Evolutionary conservation across 192 early-diverging fungal genomes (phyloP).

Genomic region (Podila verticillata): DNA sequence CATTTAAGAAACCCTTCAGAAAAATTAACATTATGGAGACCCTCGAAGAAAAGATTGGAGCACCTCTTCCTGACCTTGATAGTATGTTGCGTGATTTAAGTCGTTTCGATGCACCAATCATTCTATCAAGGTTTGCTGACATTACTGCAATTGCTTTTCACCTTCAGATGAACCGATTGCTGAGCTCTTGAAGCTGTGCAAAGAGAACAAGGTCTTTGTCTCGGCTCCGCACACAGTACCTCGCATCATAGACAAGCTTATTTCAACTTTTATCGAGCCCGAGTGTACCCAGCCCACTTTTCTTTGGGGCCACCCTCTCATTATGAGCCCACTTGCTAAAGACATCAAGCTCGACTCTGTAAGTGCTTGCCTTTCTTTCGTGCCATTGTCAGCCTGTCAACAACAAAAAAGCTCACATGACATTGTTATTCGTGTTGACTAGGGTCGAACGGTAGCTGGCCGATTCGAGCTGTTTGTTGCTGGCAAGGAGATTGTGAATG

Average conservation of each 20-base stretch:
- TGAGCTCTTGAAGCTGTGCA: constrained; percentile 42
- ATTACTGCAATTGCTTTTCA: neutral
- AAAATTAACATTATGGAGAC: constrained; percentile 65
- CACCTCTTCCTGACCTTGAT: constrained; percentile 55
- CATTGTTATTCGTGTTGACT: neutral
- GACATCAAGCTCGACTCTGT: constrained; percentile 45
- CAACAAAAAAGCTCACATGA: neutral
- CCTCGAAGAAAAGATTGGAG: constrained; percentile 53
- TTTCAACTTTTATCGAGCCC: constrained; percentile 79
- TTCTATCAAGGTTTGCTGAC: neutral
- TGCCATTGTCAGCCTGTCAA: neutral
- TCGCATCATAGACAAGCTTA: constrained; percentile 77
- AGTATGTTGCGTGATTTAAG: constrained; percentile 10
- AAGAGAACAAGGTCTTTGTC: constrained; percentile 42
- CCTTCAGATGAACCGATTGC: constrained; percentile 23
- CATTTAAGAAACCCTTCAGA: constrained; percentile 64
- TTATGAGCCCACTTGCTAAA: constrained; percentile 87
- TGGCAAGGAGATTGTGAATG: constrained; percentile 83
- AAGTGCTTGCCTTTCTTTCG: neutral
- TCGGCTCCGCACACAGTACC: constrained; percentile 69
- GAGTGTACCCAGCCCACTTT: constrained; percentile 85
- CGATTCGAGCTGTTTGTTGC: constrained; percentile 87
- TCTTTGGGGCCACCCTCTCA: constrained; percentile 77
- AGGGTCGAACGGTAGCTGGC: constrained; percentile 59
- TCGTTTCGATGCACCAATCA: neutral